These are phyloP conservation scores for Stephania cephalantha DNA, from an alignment of 164 flowering plant species.

Conservation along the genomic window DNA sequence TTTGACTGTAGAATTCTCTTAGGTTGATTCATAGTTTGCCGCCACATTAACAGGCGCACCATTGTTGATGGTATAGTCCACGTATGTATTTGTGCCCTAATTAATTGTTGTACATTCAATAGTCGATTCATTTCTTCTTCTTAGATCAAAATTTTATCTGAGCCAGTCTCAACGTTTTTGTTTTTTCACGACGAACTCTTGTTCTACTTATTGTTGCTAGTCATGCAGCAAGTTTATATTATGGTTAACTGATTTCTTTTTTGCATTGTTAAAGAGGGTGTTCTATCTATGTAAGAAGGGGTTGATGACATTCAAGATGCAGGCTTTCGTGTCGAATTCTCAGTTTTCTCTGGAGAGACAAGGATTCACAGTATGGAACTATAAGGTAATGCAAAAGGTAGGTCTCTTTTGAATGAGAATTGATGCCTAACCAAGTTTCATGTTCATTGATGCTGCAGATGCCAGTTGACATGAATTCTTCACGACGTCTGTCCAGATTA, in stretches of 20 bases:
- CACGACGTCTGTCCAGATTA: too few relatives aligned
- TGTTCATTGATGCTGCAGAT: background rate
- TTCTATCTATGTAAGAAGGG: background rate
- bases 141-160: background rate
- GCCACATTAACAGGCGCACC: conserved; percentile 1
- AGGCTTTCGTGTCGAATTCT: background rate
- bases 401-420: background rate
- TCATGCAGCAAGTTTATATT: background rate
- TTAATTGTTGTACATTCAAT: background rate
- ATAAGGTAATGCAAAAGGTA: too few relatives aligned
- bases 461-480: too few relatives aligned
- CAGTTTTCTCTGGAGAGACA: background rate
- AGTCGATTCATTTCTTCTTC: background rate
- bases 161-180: background rate
- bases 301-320: background rate
- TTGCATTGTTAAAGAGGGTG: background rate
- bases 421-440: background rate
- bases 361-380: background rate
- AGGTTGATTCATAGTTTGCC: conserved; percentile 4
- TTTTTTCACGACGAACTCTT: background rate
- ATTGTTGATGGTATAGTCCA: background rate
- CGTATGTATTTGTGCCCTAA: background rate
- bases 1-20: background rate
- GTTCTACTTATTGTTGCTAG: background rate
- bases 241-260: background rate